Evolutionary conservation across 1,139 yeast genomes (phyloP), one percentile per base, ranked within the genome.

Genomic region (Candida sp.): DNA sequence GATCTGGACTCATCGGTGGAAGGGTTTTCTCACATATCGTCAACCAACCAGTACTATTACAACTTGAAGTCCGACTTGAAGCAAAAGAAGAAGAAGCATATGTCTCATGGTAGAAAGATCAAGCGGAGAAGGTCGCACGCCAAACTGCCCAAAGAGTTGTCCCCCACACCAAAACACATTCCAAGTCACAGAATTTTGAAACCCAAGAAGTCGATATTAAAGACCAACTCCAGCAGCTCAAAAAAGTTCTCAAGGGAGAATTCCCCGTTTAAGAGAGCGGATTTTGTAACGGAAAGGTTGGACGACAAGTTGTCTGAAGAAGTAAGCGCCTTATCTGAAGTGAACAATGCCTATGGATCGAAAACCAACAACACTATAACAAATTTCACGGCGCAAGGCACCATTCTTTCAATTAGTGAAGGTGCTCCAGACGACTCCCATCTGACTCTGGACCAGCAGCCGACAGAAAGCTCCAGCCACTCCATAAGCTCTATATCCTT

Each of bases 141-240:
- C 4, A 44, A 32, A 23, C 47, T 28, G 42, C 49, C 47, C 6
- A 54, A 49, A 30, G 55, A 55, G 23, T 54, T 54, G n/a, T 73
- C 78, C 1, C 80, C 80, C 0, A 72, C 76, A 0, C 81, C 79
- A 0, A 77, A 76, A 52, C 78, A 74, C 52, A 67, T 69, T 49
- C 82, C 82, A 2, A 73, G 77, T 12, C 82, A 77, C 58, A 73
- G 72, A 46, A 68, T 65, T 1, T 61, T 77, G 38, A 71, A 75
- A 55, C 82, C 82, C 0, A 74, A 75, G 58, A 63, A 69, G 39
- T 72, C 78, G 7, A 77, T 77, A 23, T 62, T 77, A 52, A 77
- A 77, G 60, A 57, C 60, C 3, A 48, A 45, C 27, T 40, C 28
- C n/a, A 44, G 27, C 28, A 40, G 27, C 26, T 35, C 35, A n/a